phyloP scores from a whole-genome alignment of 164 flowering plant genomes.

The Aristolochia contorta region DNA sequence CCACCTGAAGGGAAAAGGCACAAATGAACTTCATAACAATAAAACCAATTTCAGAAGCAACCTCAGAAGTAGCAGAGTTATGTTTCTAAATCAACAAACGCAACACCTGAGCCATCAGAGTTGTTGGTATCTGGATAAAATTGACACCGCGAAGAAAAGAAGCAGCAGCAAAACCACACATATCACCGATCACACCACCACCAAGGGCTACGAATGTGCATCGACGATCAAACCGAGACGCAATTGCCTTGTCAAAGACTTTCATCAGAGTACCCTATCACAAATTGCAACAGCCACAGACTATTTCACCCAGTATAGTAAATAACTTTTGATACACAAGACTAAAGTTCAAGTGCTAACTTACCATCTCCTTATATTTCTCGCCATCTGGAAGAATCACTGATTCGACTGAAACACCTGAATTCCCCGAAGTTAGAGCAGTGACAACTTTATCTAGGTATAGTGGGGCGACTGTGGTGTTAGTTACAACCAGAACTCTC shows the following conservation, averaged over 20 bases:
- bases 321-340: not conserved
- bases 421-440: slow-evolving; percentile 70
- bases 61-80: not conserved
- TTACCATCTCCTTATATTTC: slow-evolving; percentile 85
- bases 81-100: not conserved
- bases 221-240: slow-evolving; percentile 74
- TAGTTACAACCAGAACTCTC: slow-evolving; percentile 91
- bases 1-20: slow-evolving; percentile 45
- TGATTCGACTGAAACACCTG: slow-evolving; percentile 69
- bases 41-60: not conserved
- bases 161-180: slow-evolving; percentile 99
- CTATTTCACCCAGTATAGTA: not conserved
- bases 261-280: slow-evolving; percentile 86
- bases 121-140: slow-evolving; percentile 97
- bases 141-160: slow-evolving; percentile 93
- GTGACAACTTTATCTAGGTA: slow-evolving; percentile 72
- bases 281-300: slow-evolving; percentile 2
- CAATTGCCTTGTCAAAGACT: slow-evolving; percentile 94
- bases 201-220: slow-evolving; percentile 98
- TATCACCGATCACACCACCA: slow-evolving; percentile 98
- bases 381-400: slow-evolving; percentile 97
- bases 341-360: not conserved
- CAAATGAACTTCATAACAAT: not conserved
- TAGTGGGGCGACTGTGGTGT: slow-evolving; percentile 69
- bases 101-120: slow-evolving; percentile 96